Conservation (phyloP, 768 basidiomycete species). For the Trametes villosa region DNA sequence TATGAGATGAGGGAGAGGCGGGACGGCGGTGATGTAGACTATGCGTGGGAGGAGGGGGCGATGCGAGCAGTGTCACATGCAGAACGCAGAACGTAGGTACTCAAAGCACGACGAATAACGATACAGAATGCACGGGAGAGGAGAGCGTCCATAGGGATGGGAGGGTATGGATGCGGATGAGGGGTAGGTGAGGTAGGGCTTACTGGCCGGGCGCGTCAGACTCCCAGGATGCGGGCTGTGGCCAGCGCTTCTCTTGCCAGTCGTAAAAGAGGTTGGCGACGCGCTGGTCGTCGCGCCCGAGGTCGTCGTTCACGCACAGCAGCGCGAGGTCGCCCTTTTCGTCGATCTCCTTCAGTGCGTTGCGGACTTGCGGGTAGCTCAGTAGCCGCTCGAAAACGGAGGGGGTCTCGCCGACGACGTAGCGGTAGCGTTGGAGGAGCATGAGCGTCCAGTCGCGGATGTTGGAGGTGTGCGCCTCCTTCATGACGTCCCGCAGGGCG, state of each 20-base stretch:
- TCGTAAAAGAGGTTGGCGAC: constrained; percentile 18
- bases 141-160: not conserved
- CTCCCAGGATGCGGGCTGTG: constrained; percentile 30
- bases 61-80: too few relatives aligned
- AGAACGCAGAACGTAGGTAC: not conserved
- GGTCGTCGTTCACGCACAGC: constrained; percentile 42
- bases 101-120: not conserved
- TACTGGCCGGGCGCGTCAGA: not conserved
- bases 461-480: constrained; percentile 19
- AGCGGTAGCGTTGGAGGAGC: constrained; percentile 41
- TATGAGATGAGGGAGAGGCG: too few relatives aligned
- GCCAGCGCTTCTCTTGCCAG: constrained; percentile 30
- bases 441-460: constrained; percentile 37
- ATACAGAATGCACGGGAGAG: not conserved
- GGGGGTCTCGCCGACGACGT: constrained; percentile 36
- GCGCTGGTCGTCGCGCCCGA: constrained; percentile 22
- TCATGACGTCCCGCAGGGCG: constrained; percentile 31
- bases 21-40: too few relatives aligned
- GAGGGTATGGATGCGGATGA: not conserved
- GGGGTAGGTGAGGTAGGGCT: not conserved
- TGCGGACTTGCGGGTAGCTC: constrained; percentile 21
- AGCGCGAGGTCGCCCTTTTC: constrained; percentile 31
- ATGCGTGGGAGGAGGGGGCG: too few relatives aligned
- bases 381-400: constrained; percentile 32
- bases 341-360: constrained; percentile 27